These are phyloP conservation scores for Hemisphaericaspora nanyangensis DNA, from an alignment of 805 yeast genomes.

Conservation along the genomic window DNA sequence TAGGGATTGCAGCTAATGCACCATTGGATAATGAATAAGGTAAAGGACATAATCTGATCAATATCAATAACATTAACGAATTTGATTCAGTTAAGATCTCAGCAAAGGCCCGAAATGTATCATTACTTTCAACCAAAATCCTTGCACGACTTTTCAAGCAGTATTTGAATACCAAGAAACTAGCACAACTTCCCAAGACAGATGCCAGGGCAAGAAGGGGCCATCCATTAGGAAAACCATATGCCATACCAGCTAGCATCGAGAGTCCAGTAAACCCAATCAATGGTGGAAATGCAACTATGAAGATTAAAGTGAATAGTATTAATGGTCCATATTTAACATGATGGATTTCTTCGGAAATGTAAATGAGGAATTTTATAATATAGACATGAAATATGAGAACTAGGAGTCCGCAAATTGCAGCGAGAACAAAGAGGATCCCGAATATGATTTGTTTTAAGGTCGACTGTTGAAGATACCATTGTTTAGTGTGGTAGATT, in stretches of 20 bases:
- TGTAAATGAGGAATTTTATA: slow-evolving; percentile 31
- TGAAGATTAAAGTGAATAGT: slow-evolving; percentile 50
- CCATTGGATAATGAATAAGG: slow-evolving; percentile 93
- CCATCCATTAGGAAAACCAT: slow-evolving; percentile 83
- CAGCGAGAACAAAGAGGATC: slow-evolving; percentile 13
- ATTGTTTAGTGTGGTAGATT: slow-evolving; percentile 6
- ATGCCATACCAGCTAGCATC: slow-evolving; percentile 72
- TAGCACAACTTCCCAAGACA: slow-evolving; percentile 66
- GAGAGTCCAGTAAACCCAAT: slow-evolving; percentile 74
- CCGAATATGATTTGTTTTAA: slow-evolving; percentile 12
- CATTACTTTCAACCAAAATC: slow-evolving; percentile 55
- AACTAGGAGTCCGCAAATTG: slow-evolving; percentile 13
- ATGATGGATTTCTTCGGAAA: slow-evolving; percentile 44
- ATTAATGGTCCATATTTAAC: slow-evolving; percentile 40
- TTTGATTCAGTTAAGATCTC: slow-evolving; percentile 70
- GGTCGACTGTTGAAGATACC: slow-evolving; percentile 18
- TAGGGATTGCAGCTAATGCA: slow-evolving; percentile 85
- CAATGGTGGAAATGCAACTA: slow-evolving; percentile 87
- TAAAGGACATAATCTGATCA: slow-evolving; percentile 83
- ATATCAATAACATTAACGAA: slow-evolving; percentile 56
- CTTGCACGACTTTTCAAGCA: slow-evolving; percentile 56
- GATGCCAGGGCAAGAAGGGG: slow-evolving; percentile 66
- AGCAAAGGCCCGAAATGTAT: slow-evolving; percentile 68
- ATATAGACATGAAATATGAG: slow-evolving; percentile 33
- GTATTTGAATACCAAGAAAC: slow-evolving; percentile 66